Evolutionary conservation across 495 filamentous ascomycete genomes (phyloP), one percentile per base, ranked within the genome.

Genomic region (Emericellopsis terricola): DNA sequence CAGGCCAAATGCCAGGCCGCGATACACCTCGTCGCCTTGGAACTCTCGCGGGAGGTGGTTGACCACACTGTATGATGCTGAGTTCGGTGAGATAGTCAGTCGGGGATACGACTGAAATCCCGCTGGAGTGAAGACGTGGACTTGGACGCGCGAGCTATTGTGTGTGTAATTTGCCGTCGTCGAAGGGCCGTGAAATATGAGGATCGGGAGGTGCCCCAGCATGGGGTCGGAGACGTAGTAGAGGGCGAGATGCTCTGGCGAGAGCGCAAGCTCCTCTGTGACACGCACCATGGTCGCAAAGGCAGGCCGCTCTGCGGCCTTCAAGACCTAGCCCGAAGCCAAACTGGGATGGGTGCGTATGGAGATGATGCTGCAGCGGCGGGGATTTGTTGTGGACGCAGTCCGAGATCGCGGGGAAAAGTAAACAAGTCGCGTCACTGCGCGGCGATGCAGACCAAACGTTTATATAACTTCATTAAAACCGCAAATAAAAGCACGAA

Each of bases 41-140:
- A 81, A 81, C 46, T 92, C 86, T 37, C 80, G 74, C 15, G 91
- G 81, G n/a, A 99, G 68, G 49, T 91, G 73, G 48, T 78, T 76
- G 48, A 97, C 86, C 19, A 84, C 85, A 38, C 74, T 71, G 51
- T 94, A 97, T 40, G 91, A 73, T n/a, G 89, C 75, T n/a, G 87
- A 92, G 37, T 75, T 86, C 15, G 86, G 87, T 15, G 89, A 89
- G 34, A 94, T 73, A 9, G 82, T 87, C 41, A 97, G 71, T 43
- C 89, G 82, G 39, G 81, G 73, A 50, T 84, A 96, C 35, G 77
- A 81, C 41, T 79, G 73, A 37, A 87, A 77, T 33, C 89, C 89
- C 29, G 82, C 87, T 2, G 81, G 71, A 35, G 78, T 79, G 60
- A 87, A 81, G 53, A 96, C 66, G 56, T 94, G 84, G 38, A 83